Evolutionary conservation across 2,329 filamentous ascomycete species (phyloP).

Genomic region (Trichoderma citrinoviride): DNA sequence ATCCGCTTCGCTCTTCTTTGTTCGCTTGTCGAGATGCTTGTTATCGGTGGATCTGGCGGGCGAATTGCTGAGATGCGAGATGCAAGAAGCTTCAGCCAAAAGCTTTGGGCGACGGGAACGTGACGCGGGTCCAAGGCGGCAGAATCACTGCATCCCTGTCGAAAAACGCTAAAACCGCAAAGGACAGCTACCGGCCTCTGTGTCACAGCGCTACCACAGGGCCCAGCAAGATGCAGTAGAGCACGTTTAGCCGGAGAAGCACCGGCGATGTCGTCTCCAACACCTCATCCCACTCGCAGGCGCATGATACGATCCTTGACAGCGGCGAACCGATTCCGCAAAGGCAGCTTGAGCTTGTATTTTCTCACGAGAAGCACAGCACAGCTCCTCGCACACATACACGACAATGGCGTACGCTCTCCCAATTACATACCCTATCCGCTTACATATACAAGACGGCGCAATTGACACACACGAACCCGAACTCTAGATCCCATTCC

Average conservation of each 20-base stretch:
- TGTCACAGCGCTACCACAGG: background rate
- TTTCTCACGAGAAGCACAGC: background rate
- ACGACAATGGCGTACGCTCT: constrained; percentile 5
- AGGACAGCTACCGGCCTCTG: background rate
- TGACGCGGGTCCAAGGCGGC: constrained; percentile 22
- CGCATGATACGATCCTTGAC: constrained; percentile 2
- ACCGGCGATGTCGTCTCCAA: constrained; percentile 24
- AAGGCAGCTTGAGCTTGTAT: background rate
- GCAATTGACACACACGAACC: background rate
- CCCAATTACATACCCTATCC: background rate
- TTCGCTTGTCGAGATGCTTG: background rate
- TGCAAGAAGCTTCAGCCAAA: constrained; percentile 7
- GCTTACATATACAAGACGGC: background rate
- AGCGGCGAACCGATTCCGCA: background rate
- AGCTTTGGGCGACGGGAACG: constrained; percentile 23
- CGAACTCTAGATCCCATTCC: constrained; percentile 39
- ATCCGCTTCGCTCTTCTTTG: too few species aligned
- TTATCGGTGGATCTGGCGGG: background rate
- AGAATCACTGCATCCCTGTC: constrained; percentile 6
- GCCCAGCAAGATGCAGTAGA: background rate
- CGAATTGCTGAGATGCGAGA: background rate
- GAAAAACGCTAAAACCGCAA: background rate
- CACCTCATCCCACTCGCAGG: constrained; percentile 22
- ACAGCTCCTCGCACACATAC: background rate
- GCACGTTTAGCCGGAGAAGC: constrained; percentile 29